These are phyloP conservation scores for Macadamia integrifolia DNA, from an alignment of 164 flowering plant species.

Conservation along the genomic window DNA sequence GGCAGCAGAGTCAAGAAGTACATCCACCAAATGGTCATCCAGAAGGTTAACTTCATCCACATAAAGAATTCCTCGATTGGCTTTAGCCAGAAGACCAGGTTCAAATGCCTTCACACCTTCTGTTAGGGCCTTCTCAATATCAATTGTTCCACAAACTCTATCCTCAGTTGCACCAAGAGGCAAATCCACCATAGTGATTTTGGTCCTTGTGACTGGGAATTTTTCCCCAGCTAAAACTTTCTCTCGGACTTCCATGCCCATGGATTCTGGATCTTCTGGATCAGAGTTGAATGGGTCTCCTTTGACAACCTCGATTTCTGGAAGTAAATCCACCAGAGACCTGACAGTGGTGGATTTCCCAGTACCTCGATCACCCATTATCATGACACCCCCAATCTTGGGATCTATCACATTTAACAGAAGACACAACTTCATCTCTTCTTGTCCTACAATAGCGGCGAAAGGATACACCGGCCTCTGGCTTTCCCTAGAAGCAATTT, in stretches of 20 bases:
- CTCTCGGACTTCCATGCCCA: slow-evolving; percentile 86
- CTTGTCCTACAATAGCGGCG: slow-evolving; percentile 95
- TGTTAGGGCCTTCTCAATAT: slow-evolving; percentile 89
- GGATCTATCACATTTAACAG: slow-evolving; percentile 92
- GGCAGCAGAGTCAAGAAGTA: slow-evolving; percentile 87
- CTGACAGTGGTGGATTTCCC: slow-evolving; percentile 95
- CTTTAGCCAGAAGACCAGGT: slow-evolving; percentile 94
- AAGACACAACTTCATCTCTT: slow-evolving; percentile 96
- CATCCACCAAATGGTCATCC: slow-evolving; percentile 94
- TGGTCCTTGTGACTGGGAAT: slow-evolving; percentile 44
- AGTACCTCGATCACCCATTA: slow-evolving; percentile 97
- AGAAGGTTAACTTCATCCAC: slow-evolving; percentile 94
- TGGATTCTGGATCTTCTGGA: slow-evolving; percentile 83
- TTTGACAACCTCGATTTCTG: slow-evolving; percentile 70
- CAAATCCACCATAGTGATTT: slow-evolving; percentile 95
- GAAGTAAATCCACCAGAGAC: slow-evolving; percentile 88
- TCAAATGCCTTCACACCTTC: slow-evolving; percentile 98
- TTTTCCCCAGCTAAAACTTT: slow-evolving; percentile 48
- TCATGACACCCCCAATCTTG: slow-evolving; percentile 97
- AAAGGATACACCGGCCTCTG: slow-evolving; percentile 95
- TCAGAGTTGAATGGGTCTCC: slow-evolving; percentile 95
- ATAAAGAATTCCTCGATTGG: slow-evolving; percentile 91
- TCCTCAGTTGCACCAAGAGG: slow-evolving; percentile 97
- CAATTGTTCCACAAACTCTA: slow-evolving; percentile 95
- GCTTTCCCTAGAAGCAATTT: slow-evolving; percentile 47